phyloP scores from a whole-genome alignment of 1,284 basidiomycete genomes.

The Agroathelia rolfsii region DNA sequence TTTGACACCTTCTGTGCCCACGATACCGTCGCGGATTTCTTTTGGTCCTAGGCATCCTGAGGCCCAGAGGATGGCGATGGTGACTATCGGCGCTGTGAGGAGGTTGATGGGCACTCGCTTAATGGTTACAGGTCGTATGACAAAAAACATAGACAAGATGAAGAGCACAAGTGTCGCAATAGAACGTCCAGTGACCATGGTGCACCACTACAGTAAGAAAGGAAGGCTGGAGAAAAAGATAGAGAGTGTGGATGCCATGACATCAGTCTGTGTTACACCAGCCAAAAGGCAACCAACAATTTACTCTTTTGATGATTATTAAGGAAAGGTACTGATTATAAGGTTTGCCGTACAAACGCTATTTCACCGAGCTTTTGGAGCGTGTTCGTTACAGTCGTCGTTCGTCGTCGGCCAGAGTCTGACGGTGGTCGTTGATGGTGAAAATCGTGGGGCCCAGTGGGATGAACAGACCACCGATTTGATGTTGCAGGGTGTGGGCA shows the following conservation, averaged over 20 bases:
- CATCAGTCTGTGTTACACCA: too few relatives aligned
- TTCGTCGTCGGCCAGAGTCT: too few relatives aligned
- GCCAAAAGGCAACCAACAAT: too few relatives aligned
- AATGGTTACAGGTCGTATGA: constrained; percentile 63
- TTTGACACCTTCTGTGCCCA: constrained; percentile 56
- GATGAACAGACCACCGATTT: too few relatives aligned
- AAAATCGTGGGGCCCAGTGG: too few relatives aligned
- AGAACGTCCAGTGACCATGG: constrained; percentile 36
- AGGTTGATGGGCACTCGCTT: constrained; percentile 54
- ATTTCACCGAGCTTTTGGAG: too few relatives aligned
- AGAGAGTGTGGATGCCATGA: constrained; percentile 1
- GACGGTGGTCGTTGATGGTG: too few relatives aligned
- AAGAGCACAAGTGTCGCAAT: constrained; percentile 67
- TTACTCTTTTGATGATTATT: too few relatives aligned
- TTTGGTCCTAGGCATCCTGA: constrained; percentile 44
- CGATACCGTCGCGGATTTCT: constrained; percentile 34
- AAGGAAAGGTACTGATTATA: too few relatives aligned
- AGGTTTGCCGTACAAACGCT: too few relatives aligned
- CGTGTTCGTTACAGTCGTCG: too few relatives aligned
- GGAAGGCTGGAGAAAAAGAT: constrained; percentile 3
- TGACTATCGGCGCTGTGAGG: constrained; percentile 68
- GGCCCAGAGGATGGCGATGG: constrained; percentile 73
- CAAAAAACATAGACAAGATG: constrained; percentile 62
- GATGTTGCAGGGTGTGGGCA: too few relatives aligned
- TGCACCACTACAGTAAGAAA: background rate